Conservation (phyloP, 2,329 filamentous ascomycete genomes). For the Xylariaceae sp. region DNA sequence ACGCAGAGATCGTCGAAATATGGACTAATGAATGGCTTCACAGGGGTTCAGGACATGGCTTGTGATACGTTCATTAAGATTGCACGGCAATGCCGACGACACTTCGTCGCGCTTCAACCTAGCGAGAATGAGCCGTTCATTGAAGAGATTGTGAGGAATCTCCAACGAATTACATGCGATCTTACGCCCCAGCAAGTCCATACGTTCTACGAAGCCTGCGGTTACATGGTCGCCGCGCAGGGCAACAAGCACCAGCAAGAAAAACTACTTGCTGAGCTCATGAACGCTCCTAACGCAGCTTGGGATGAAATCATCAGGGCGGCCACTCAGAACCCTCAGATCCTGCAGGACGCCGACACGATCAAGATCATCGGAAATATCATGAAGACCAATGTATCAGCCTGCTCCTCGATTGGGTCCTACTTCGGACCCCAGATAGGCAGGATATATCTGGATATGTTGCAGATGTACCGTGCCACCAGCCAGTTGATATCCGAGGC, state of each 20-base stretch:
- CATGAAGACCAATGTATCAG: conserved; percentile 99
- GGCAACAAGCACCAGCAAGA: conserved; percentile 95
- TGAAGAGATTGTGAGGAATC: conserved; percentile 94
- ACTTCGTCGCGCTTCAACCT: conserved; percentile 94
- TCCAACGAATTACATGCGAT: conserved; percentile 94
- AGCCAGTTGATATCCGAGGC: conserved; percentile 94
- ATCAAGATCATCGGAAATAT: conserved; percentile 99
- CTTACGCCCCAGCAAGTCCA: conserved; percentile 96
- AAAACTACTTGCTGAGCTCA: conserved; percentile 84
- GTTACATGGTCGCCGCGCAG: conserved; percentile 98
- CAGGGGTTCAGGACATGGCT: conserved; percentile 97
- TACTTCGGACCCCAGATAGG: conserved; percentile 99
- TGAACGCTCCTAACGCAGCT: conserved; percentile 89
- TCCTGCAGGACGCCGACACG: conserved; percentile 88
- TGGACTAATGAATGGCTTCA: conserved; percentile 32
- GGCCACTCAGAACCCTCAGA: conserved; percentile 81
- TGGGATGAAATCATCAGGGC: conserved; percentile 95
- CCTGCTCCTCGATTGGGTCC: conserved; percentile 91
- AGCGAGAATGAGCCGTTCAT: conserved; percentile 96
- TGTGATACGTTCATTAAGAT: conserved; percentile 99
- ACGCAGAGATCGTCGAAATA: not conserved
- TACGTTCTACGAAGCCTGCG: conserved; percentile 98
- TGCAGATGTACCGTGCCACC: conserved; percentile 98
- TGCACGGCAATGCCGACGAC: conserved; percentile 93
- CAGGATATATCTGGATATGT: conserved; percentile 96